These are phyloP conservation scores for Grosmannia huntii DNA, from an alignment of 2,329 filamentous ascomycete species.

Conservation along the genomic window DNA sequence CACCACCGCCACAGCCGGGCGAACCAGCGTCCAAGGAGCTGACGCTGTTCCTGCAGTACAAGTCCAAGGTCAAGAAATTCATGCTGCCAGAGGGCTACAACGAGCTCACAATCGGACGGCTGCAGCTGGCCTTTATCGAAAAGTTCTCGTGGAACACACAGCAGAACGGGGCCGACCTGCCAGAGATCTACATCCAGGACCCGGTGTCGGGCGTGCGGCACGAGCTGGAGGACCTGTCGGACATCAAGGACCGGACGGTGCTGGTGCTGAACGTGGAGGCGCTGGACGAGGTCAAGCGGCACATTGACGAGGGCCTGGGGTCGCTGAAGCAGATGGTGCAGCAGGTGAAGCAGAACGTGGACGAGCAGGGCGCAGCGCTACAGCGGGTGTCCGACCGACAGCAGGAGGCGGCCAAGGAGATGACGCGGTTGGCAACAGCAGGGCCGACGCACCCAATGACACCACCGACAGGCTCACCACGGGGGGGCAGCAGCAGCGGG, in stretches of 20 bases:
- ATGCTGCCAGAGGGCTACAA: slow-evolving; percentile 72
- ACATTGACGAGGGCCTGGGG: slow-evolving; percentile 85
- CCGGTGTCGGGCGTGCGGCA: slow-evolving; percentile 91
- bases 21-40: slow-evolving; percentile 51
- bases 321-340: slow-evolving; percentile 73
- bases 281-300: slow-evolving; percentile 89
- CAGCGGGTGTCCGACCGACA: slow-evolving; percentile 84
- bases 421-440: slow-evolving; percentile 45
- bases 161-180: slow-evolving; percentile 79
- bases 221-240: slow-evolving; percentile 82
- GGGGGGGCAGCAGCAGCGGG: slow-evolving; percentile 17
- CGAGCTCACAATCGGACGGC: slow-evolving; percentile 71
- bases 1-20: not conserved
- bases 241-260: slow-evolving; percentile 90
- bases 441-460: slow-evolving; percentile 22
- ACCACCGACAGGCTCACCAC: slow-evolving; percentile 35
- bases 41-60: slow-evolving; percentile 91
- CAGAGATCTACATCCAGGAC: slow-evolving; percentile 97
- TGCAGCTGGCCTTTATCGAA: slow-evolving; percentile 95
- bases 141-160: slow-evolving; percentile 99
- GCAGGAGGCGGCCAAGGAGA: slow-evolving; percentile 76
- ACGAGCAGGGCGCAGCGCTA: slow-evolving; percentile 69
- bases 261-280: slow-evolving; percentile 89
- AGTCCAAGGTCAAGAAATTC: slow-evolving; percentile 94
- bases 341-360: slow-evolving; percentile 69